Base-by-base conservation (phyloP, 768 basidiomycete species). In the Trametes meyenii region DNA sequence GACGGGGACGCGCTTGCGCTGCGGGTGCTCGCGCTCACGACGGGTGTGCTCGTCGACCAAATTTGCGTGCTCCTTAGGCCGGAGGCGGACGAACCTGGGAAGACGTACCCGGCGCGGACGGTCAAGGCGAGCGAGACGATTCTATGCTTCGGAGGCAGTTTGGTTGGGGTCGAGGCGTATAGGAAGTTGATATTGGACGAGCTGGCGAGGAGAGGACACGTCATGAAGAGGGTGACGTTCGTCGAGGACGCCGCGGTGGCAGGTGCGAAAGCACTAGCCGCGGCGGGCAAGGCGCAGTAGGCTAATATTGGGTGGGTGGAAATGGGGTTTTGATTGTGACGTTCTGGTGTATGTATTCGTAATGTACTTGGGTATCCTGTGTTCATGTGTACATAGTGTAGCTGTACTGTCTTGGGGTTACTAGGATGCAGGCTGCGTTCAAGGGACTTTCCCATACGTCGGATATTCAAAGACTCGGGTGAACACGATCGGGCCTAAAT, bases 141-240 rank as follows among this genome's bases (percentile, higher is more conserved):
- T 2, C 68, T 94, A 17, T 91, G 86, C 61, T 86, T 93, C 58
- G 92, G 92, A 10, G 92, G 92, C n/a, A 90, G 88, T 19, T 72
- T 94, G 63, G 85, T 85, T 3, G 85, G 88, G 2, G 73, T 90
- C 1, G 78, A 81, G 54, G 74, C 67, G 39, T 93, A 94, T 63
- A 76, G 87, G 55, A 73, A 81, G 24, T 61, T 83, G 35, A 67
- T 85, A 10, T 66, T 90, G 48, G 85, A 83, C 12, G 81, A 81
- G 26, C 80, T 93, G 23, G 78, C 72, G 54, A 69, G 77, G 65
- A 76, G 76, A 50, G 89, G 89, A 1, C 85, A 87, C 67, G 75
- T 81, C 3, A 90, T 94, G 75, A 78, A 77, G 58, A 78, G 84
- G 66, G 83, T 89, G 50, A 82, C 86, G 63, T 85, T 84, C 67